Base-by-base conservation (phyloP, 2,329 filamentous ascomycete species). In the Claviceps sp. region DNA sequence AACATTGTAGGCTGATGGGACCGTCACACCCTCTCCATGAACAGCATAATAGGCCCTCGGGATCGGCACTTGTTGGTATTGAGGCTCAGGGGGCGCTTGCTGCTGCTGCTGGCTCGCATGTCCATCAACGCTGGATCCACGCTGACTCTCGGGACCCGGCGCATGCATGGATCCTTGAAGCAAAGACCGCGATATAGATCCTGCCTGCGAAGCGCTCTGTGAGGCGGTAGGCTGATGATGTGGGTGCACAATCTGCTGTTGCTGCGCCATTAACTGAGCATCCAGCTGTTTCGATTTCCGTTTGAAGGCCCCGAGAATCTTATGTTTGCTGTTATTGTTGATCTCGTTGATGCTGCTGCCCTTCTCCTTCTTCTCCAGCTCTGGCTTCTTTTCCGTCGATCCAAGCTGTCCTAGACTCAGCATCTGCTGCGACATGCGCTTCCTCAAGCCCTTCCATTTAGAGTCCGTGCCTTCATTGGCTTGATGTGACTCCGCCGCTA, bases 1-100 rank as follows among this genome's bases (percentile, higher is more conserved):
- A 11, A 60, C 40, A 42, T 60, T 57, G 48, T 68, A 66, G 14
- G 60, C 59, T 1, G 63, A 58, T 1, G 61, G 63, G 2, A 57
- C 62, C n/a, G 59, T 48, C 13, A 53, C 57, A 19, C 65, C 68
- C 47, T 70, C 68, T 30, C 65, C 67, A 47, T 68, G 66, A 4
- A 70, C 68, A 14, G 65, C 56, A 6, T 56, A 52, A 45, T 72
- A 72, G 13, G 63, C 61, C 26, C 54, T 57, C 0, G 70, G 69
- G 39, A 71, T 69, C 1, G 70, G 66, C 1, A 72, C 65, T 13
- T 59, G 58, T 3, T 59, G 67, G 40, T 72, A 72, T 30, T 61
- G 61, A 13, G 63, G 68, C 46, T 69, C 68, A 4, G 51, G 46
- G 16, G 53, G 47, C 16, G 22, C 16, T 5, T 44, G 41, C 39